Conservation (phyloP, 164 flowering plant genomes). For the Warburgia ugandensis region DNA sequence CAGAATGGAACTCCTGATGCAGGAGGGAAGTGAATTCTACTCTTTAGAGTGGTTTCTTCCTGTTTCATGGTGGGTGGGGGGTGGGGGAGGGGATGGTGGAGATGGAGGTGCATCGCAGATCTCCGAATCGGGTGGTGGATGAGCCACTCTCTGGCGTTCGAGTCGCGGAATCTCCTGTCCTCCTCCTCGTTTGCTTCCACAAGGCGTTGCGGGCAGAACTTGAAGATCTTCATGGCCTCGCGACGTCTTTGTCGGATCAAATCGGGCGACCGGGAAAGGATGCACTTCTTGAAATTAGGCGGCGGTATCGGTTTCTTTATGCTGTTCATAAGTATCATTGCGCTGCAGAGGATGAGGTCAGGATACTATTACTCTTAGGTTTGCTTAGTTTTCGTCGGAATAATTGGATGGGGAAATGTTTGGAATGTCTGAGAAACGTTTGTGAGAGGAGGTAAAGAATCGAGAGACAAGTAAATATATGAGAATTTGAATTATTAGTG, state of each 20-base stretch:
- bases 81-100: constrained; percentile 24
- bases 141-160: constrained; percentile 12
- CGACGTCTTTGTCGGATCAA: constrained; percentile 12
- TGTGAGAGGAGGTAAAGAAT: no score
- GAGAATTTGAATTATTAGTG: no score
- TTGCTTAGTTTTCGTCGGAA: neutral
- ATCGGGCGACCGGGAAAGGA: constrained; percentile 19
- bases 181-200: constrained; percentile 54
- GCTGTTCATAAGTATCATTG: constrained; percentile 56
- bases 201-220: constrained; percentile 61
- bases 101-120: no score
- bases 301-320: constrained; percentile 49
- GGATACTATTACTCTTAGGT: neutral
- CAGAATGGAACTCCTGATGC: constrained; percentile 8
- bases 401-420: no score
- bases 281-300: constrained; percentile 22
- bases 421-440: no score
- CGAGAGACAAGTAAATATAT: no score
- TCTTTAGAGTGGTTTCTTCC: neutral
- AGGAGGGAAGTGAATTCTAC: constrained; percentile 3
- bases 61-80: constrained; percentile 17
- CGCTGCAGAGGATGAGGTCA: constrained; percentile 79
- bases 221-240: constrained; percentile 25
- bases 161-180: constrained; percentile 55
- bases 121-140: constrained; percentile 12